These are phyloP conservation scores for Candida sanyaensis DNA, from an alignment of 1,139 yeast species.

Conservation along the genomic window DNA sequence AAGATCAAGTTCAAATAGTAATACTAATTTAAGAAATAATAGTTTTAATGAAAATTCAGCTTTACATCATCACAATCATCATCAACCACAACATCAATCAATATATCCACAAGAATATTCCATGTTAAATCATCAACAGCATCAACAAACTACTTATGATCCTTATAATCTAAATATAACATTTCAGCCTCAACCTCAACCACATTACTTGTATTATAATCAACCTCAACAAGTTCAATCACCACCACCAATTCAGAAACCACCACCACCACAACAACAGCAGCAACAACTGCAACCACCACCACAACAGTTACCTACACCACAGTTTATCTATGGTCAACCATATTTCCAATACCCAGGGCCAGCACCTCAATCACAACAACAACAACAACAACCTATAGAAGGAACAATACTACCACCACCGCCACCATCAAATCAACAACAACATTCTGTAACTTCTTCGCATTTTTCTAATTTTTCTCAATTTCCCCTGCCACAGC, in stretches of 20 bases:
- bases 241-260: constrained; percentile 11
- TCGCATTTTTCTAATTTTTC: background rate
- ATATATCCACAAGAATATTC: constrained; percentile 1
- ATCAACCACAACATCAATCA: constrained; percentile 9
- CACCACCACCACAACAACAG: no score
- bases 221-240: constrained; percentile 9
- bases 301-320: background rate
- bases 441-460: background rate
- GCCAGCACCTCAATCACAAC: background rate
- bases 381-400: constrained; percentile 10
- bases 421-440: background rate
- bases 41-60: constrained; percentile 13
- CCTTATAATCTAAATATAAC: constrained; percentile 4
- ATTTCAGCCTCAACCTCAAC: constrained; percentile 9
- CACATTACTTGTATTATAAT: constrained; percentile 12
- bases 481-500: constrained; percentile 3
- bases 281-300: constrained; percentile 2
- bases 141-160: constrained; percentile 2
- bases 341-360: background rate
- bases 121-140: background rate
- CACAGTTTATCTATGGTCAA: background rate
- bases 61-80: constrained; percentile 9
- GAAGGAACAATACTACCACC: background rate
- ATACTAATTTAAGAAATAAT: constrained; percentile 17
- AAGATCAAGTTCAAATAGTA: constrained; percentile 45